These are phyloP conservation scores for Sequoiadendron giganteum DNA, from an alignment of 75 land plant species.

Conservation along the genomic window DNA sequence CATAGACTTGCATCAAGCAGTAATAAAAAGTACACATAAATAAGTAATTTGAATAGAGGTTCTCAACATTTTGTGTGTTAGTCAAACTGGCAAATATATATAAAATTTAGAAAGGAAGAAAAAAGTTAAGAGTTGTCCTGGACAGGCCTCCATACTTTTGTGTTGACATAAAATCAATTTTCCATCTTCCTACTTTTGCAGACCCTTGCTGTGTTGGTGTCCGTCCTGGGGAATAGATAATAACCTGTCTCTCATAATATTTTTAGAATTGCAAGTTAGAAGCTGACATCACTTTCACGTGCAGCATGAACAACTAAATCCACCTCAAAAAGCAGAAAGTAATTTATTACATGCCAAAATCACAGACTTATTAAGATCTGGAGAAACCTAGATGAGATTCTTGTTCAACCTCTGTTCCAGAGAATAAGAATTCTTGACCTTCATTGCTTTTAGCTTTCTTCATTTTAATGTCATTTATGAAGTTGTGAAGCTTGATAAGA, in stretches of 20 bases:
- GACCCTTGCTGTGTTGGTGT: slow-evolving; percentile 86
- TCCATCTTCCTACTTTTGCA: slow-evolving; percentile 76
- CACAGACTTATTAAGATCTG: not conserved
- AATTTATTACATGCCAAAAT: not conserved
- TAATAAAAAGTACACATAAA: slow-evolving; percentile 1
- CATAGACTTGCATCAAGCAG: not conserved
- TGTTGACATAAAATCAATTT: slow-evolving; percentile 86
- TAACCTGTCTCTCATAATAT: slow-evolving; percentile 42
- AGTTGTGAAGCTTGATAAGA: not conserved
- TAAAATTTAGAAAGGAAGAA: not conserved
- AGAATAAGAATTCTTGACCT: not conserved
- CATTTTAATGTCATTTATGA: too few relatives aligned
- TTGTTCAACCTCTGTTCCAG: not conserved
- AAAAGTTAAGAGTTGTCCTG: not conserved
- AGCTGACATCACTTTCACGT: not conserved
- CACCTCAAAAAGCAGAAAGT: slow-evolving; percentile 13
- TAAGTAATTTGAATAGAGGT: not conserved
- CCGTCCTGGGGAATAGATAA: slow-evolving; percentile 81
- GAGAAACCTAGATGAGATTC: not conserved
- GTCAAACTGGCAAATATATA: not conserved
- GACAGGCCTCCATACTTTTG: slow-evolving; percentile 68
- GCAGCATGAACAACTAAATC: not conserved
- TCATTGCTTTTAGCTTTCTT: not conserved
- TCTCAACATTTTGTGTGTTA: not conserved
- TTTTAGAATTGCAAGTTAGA: not conserved